phyloP scores from a whole-genome alignment of 1,139 yeast species.

The Arxiozyma bovina region DNA sequence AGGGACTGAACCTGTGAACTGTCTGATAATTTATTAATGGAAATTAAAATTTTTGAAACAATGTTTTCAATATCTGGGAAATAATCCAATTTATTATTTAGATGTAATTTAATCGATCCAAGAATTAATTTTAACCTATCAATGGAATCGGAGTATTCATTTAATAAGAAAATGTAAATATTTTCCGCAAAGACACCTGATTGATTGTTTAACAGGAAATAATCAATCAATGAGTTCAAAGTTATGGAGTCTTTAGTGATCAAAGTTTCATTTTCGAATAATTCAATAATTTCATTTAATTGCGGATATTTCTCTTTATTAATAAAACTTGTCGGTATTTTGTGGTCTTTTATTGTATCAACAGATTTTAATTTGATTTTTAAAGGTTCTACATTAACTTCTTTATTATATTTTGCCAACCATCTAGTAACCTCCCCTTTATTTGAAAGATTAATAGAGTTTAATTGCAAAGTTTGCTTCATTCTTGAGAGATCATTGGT shows the following conservation, averaged over 20 bases:
- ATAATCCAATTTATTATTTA: conserved; percentile 7
- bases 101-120: conserved; percentile 6
- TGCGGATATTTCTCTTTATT: conserved; percentile 3
- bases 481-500: neutral
- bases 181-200: conserved; percentile 6
- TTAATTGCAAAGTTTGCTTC: neutral
- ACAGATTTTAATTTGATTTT: too few species aligned
- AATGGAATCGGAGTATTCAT: conserved; percentile 1
- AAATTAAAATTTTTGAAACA: conserved; percentile 1
- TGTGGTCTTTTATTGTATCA: neutral
- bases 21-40: neutral
- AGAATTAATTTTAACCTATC: neutral
- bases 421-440: conserved; percentile 3
- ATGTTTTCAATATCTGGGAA: conserved; percentile 6
- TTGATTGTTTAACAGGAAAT: conserved; percentile 3
- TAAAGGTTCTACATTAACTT: neutral
- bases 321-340: neutral
- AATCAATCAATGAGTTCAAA: conserved; percentile 9
- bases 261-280: conserved; percentile 1
- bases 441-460: neutral
- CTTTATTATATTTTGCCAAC: conserved; percentile 5
- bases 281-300: conserved; percentile 3
- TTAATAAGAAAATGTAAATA: conserved; percentile 7
- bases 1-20: neutral
- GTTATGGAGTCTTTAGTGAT: neutral